These are phyloP conservation scores for Canariomyces notabilis DNA, from an alignment of 2,329 filamentous ascomycete genomes.

Conservation along the genomic window DNA sequence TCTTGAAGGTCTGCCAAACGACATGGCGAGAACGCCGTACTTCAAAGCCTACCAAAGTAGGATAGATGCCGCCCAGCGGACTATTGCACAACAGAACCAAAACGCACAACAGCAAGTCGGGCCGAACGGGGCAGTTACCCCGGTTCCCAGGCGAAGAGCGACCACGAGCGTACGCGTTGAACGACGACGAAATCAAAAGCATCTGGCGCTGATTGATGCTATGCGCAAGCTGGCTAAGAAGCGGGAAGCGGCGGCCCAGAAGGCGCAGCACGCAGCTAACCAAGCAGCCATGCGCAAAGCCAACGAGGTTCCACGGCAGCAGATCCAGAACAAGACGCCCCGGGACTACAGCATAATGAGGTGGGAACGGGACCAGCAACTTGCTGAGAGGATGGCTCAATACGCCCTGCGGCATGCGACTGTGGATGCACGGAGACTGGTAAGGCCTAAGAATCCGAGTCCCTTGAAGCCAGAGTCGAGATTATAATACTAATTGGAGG, in stretches of 20 bases:
- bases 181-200: conserved; percentile 76
- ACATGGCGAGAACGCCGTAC: conserved; percentile 94
- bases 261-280: conserved; percentile 75
- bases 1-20: conserved; percentile 81
- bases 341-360: conserved; percentile 87
- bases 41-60: conserved; percentile 68
- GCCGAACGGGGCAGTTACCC: conserved; percentile 41
- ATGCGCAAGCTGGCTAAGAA: conserved; percentile 97
- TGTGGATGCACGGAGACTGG: conserved; percentile 37
- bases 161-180: conserved; percentile 83
- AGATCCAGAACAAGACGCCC: conserved; percentile 65
- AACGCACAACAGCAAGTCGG: conserved; percentile 36
- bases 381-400: conserved; percentile 53
- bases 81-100: conserved; percentile 50
- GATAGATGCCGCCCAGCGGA: conserved; percentile 55
- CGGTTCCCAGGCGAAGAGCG: conserved; percentile 57
- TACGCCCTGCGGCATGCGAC: conserved; percentile 30
- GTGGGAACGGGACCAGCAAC: conserved; percentile 73
- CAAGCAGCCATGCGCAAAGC: conserved; percentile 78
- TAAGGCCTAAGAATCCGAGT: background rate
- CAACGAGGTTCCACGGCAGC: conserved; percentile 51
- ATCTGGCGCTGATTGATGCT: conserved; percentile 83
- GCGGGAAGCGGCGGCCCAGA: conserved; percentile 76
- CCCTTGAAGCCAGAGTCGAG: background rate
- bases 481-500: conserved; percentile 1